A percentile compares a stretch with the other conserved stretches of the same genome.
Evolutionary conservation across 2,329 filamentous ascomycete genomes (phyloP).

Genomic region (Penicillium sp.): DNA sequence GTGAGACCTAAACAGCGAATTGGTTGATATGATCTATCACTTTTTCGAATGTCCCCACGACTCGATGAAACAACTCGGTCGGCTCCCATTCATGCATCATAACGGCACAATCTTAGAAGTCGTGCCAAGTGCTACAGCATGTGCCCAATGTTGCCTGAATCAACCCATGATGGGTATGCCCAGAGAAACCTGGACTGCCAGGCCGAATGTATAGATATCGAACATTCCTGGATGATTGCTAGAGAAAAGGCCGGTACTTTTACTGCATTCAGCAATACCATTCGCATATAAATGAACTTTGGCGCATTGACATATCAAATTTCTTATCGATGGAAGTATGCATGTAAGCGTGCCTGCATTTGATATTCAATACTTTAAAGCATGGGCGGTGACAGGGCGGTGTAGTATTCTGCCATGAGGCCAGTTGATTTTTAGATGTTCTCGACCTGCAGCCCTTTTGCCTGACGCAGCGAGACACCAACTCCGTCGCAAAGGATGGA

Average conservation of each 20-base stretch:
- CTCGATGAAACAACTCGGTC: neutral
- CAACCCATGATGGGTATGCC: neutral
- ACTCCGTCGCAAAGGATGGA: neutral
- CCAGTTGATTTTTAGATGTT: constrained; percentile 9
- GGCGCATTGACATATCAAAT: neutral
- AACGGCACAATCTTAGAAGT: neutral
- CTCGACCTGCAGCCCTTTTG: neutral
- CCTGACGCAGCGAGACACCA: neutral
- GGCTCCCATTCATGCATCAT: neutral
- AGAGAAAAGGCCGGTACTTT: neutral
- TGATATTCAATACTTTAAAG: neutral
- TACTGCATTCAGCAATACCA: neutral
- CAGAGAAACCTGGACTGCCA: neutral
- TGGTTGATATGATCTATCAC: constrained; percentile 16
- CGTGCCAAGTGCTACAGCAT: neutral
- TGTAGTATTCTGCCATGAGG: constrained; percentile 5
- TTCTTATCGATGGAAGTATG: neutral
- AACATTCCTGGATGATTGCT: neutral
- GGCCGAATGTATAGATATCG: neutral
- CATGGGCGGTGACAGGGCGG: constrained; percentile 4
- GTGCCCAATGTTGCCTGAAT: neutral
- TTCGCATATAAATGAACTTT: neutral
- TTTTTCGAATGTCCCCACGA: neutral
- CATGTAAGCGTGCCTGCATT: neutral
- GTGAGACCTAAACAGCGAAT: constrained; percentile 36